Conservation (phyloP, 306 rosid genomes). For the Pterocarpus santalinus region DNA sequence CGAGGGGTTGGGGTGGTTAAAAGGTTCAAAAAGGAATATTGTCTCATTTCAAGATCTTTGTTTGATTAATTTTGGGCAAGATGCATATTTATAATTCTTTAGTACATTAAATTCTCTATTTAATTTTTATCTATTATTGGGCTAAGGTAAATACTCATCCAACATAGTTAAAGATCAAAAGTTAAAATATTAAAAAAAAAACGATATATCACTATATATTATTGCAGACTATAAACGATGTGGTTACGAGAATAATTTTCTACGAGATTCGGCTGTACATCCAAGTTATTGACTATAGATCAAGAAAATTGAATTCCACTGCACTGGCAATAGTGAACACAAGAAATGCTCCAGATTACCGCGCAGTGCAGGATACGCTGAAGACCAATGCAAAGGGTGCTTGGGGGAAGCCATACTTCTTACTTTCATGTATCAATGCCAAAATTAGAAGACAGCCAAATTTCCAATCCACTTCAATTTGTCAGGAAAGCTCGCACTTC, state of each 20-base stretch:
- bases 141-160: too few relatives aligned
- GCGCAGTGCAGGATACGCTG: conserved; percentile 24
- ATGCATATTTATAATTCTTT: too few relatives aligned
- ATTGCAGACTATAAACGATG: conserved; percentile 41
- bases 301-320: conserved; percentile 27
- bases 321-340: conserved; percentile 22
- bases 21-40: too few relatives aligned
- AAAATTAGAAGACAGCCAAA: conserved; percentile 2
- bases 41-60: too few relatives aligned
- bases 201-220: too few relatives aligned
- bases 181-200: too few relatives aligned
- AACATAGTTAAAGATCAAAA: too few relatives aligned
- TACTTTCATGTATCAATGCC: conserved; percentile 31
- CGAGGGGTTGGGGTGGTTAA: too few relatives aligned
- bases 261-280: conserved; percentile 34
- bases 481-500: conserved; percentile 28
- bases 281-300: conserved; percentile 17
- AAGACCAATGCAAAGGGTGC: conserved; percentile 22
- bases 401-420: conserved; percentile 27
- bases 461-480: conserved; percentile 28
- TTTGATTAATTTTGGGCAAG: too few relatives aligned
- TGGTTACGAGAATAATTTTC: conserved; percentile 37
- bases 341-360: conserved; percentile 21
- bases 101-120: too few relatives aligned
- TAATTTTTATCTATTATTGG: too few relatives aligned